A percentile compares a stretch with the other conserved stretches of the same genome.
Evolutionary conservation across 495 filamentous ascomycete genomes (phyloP).

Genomic region (Lepidopterella palustris): DNA sequence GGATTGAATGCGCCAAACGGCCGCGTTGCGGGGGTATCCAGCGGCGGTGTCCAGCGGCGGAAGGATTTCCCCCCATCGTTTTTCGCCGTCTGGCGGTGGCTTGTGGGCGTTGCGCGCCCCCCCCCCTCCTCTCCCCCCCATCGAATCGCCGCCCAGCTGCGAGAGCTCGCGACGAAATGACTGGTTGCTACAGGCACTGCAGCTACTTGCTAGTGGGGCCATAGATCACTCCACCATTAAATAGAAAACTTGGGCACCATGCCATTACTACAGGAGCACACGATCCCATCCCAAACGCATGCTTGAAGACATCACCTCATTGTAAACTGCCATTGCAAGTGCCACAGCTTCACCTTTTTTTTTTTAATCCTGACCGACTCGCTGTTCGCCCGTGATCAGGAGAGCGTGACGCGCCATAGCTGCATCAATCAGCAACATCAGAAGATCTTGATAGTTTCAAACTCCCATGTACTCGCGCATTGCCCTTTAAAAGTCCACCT

Average conservation of each 20-base stretch:
- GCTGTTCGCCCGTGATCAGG: not conserved
- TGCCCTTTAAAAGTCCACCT: slow-evolving; percentile 6
- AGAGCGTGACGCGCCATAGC: not conserved
- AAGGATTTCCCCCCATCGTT: too few relatives aligned
- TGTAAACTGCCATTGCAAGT: not conserved
- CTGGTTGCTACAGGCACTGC: too few relatives aligned
- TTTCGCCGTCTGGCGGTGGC: too few relatives aligned
- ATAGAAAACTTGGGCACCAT: not conserved
- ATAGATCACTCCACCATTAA: not conserved
- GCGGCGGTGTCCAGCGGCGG: too few relatives aligned
- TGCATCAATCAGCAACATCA: not conserved
- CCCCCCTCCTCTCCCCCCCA: too few relatives aligned
- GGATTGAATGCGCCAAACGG: too few relatives aligned
- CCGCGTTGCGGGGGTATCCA: too few relatives aligned
- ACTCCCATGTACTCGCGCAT: not conserved
- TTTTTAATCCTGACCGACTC: not conserved
- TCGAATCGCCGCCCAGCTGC: too few relatives aligned
- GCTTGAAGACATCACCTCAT: not conserved
- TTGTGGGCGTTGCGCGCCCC: too few relatives aligned
- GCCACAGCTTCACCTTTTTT: not conserved
- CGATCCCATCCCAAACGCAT: not conserved
- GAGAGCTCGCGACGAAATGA: too few relatives aligned
- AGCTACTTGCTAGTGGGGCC: too few relatives aligned
- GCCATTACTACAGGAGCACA: not conserved
- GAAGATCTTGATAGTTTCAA: not conserved